Evolutionary conservation across 345 rosid genomes (phyloP), one percentile per base, ranked within the genome.

Genomic region (Acer saccharum): DNA sequence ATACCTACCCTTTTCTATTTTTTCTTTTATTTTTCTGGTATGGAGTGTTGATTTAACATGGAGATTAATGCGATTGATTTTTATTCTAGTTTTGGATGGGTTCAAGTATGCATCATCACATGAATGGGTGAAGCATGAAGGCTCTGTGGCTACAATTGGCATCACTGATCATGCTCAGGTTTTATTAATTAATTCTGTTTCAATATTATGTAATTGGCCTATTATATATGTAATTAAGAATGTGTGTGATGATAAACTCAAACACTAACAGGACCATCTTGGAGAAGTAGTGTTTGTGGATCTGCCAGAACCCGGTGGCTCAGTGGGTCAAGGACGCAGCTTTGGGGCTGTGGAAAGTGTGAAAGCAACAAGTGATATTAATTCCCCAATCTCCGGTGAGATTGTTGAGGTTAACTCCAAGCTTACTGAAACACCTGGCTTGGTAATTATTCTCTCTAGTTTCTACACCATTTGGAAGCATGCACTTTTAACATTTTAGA

Each of bases 121-220:
- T 65, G 99, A 93, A 73, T 96, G 97, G 97, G 97, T 93, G 83
- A 93, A 96, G 85, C 95, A 89, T 86, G 97, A 96, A 65, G 99
- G 97, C 73, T 69, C 88, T 52, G 97, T 92, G 68, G 97, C 97
- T 70, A 87, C 90, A 2, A 72, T 96, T 81, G 97, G 99, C 80
- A 92, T 96, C 86, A 93, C 95, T 73, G 94, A 90, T 84, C 98
- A 96, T 86, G 98, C 99, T 76, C 99, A 93, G 97, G 98, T 95
- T 46, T 43, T 57, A 10, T 11, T 69, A 6, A 16, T 65, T 3
- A 11, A 46, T 44, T 48, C 54, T 21, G 12, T 63, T 27, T 10
- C 44, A 35, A 35, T 35, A 35, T 35, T 35, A 35, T 35, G 6
- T 35, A 4, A 35, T 4, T 35, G 39, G 6, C 39, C 39, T 35